These are phyloP conservation scores for Chaetomium sp. DNA, from an alignment of 2,329 filamentous ascomycete genomes.

Conservation along the genomic window DNA sequence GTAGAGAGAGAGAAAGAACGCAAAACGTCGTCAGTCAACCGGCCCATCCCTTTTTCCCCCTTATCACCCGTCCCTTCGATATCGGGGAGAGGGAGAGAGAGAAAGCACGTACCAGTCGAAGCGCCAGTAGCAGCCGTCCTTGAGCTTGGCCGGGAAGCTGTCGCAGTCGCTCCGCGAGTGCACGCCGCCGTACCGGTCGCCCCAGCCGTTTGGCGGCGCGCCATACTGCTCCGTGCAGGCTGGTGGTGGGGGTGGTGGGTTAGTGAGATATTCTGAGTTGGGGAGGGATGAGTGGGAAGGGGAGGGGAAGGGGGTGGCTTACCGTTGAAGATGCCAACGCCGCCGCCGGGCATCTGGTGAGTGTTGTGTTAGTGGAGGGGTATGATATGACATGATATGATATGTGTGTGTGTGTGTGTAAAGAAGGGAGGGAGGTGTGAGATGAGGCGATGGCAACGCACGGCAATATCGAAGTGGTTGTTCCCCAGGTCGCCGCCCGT, in stretches of 20 bases:
- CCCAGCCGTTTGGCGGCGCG: slow-evolving; percentile 54
- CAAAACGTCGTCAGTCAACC: neutral
- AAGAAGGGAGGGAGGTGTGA: too few relatives aligned
- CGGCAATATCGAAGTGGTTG: slow-evolving; percentile 58
- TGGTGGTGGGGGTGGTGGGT: slow-evolving; percentile 4
- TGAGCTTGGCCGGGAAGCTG: slow-evolving; percentile 54
- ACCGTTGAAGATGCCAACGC: slow-evolving; percentile 55
- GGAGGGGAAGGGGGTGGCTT: slow-evolving; percentile 20
- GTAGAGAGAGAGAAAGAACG: neutral
- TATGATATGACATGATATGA: neutral
- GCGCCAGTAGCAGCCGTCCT: slow-evolving; percentile 63
- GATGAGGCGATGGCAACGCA: slow-evolving; percentile 34
- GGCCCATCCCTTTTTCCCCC: neutral
- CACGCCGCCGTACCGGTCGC: slow-evolving; percentile 61
- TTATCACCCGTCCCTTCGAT: neutral
- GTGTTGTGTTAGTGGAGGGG: neutral
- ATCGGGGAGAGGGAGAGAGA: too few relatives aligned
- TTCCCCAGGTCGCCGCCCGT: slow-evolving; percentile 56
- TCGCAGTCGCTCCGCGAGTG: slow-evolving; percentile 53
- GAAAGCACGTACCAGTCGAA: slow-evolving; percentile 54
- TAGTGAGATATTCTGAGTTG: neutral
- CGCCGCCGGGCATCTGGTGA: slow-evolving; percentile 52
- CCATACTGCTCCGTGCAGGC: slow-evolving; percentile 49
- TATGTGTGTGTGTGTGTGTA: too few relatives aligned
- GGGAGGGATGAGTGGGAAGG: neutral